phyloP scores from a whole-genome alignment of 495 filamentous ascomycete species.

The Aspergillus sclerotiicarbonarius region DNA sequence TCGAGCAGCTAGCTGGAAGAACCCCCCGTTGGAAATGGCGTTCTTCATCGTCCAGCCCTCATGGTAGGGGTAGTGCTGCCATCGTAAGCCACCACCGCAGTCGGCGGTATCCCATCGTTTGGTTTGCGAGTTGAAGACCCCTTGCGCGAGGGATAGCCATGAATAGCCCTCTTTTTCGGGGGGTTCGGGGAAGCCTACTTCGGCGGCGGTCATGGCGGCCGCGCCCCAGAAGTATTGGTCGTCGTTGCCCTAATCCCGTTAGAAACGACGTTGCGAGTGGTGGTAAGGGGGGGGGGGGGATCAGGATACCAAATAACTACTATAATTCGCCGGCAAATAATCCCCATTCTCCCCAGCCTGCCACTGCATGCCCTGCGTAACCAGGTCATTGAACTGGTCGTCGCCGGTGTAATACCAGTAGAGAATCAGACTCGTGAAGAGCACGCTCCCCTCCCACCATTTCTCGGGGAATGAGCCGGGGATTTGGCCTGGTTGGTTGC shows the following conservation, averaged over 20 bases:
- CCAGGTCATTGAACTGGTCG: slow-evolving; percentile 47
- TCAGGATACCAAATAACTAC: slow-evolving; percentile 33
- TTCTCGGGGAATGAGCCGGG: slow-evolving; percentile 56
- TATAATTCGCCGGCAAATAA: slow-evolving; percentile 48
- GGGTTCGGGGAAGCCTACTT: slow-evolving; percentile 46
- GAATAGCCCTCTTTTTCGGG: slow-evolving; percentile 54
- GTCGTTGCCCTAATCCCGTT: slow-evolving; percentile 58
- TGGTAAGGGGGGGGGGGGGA: not conserved
- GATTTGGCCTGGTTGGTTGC: slow-evolving; percentile 59
- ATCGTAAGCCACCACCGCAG: slow-evolving; percentile 53
- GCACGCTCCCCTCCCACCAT: slow-evolving; percentile 78
- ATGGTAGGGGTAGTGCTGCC: slow-evolving; percentile 55
- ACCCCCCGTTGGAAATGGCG: slow-evolving; percentile 63
- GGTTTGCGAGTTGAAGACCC: slow-evolving; percentile 73
- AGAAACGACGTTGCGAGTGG: too few species aligned
- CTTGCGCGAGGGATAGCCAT: slow-evolving; percentile 74
- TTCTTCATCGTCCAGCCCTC: slow-evolving; percentile 65
- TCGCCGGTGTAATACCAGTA: slow-evolving; percentile 60
- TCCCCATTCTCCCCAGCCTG: slow-evolving; percentile 49
- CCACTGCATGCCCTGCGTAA: slow-evolving; percentile 46
- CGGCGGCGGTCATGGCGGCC: slow-evolving; percentile 56
- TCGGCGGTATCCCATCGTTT: slow-evolving; percentile 47
- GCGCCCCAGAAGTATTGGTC: slow-evolving; percentile 59
- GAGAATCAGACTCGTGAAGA: slow-evolving; percentile 48
- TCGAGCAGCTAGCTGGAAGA: slow-evolving; percentile 68